Evolutionary conservation across 164 flowering plant species (phyloP), one percentile per base, ranked within the genome.

Genomic region (Chimonanthus salicifolius): DNA sequence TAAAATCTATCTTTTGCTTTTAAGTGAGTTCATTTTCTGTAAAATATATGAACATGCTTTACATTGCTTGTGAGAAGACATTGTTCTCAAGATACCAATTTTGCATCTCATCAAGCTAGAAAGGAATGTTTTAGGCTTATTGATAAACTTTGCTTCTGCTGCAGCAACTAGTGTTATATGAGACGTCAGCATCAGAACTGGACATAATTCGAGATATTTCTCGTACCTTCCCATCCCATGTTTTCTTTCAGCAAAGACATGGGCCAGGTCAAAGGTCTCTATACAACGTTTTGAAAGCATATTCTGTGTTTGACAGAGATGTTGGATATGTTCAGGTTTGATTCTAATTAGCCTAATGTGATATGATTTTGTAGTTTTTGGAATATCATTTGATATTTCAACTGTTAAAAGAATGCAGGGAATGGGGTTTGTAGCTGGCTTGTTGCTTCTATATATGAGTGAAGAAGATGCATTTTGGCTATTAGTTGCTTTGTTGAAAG

Each of bases 391-490:
- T 64, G 70, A 71, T 20, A 60, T 71, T 33, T 33, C 33, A 18
- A 58, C 51, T 10, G 33, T 13, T 64, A n/a, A 76, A 67, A 45
- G 74, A 75, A 75, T 85, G 81, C 88, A 95, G 97, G 99, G 99
- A 20, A 96, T 96, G 99, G 98, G 99, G 20, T 96, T 93, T 83
- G 77, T 96, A 73, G 97, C 97, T 72, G 99, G 97, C 77, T 78
- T 96, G 5, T 80, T 96, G 85, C 98, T 96, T 78, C 99, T 96
- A 71, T 96, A 96, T 76, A 96, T 96, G 99, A 90, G 99, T 74
- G 99, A 96, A 82, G 99, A 96, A 81, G 99, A 96, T 88, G 99
- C 98, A 67, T 96, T 96, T 80, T 96, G 99, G 98, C 76, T 96
- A 63, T 74, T 93, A 81, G 99, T 94, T 74, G 99, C 98, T 63